These are phyloP conservation scores for Curvularia spicifera DNA, from an alignment of 2,329 filamentous ascomycete genomes.

Conservation along the genomic window DNA sequence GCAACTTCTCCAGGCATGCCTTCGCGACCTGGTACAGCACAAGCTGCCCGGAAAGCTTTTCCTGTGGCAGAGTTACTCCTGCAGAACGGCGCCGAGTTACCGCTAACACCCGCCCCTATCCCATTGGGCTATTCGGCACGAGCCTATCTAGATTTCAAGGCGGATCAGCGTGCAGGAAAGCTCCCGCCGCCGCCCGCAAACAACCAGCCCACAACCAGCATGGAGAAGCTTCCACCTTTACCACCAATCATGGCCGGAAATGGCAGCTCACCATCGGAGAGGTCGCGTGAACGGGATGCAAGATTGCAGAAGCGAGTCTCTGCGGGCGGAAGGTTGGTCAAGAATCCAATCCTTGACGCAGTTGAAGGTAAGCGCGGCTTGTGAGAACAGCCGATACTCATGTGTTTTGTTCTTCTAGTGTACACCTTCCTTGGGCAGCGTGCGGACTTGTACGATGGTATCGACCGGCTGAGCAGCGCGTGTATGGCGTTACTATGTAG, in stretches of 20 bases:
- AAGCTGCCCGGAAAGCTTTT: constrained; percentile 65
- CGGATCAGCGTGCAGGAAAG: constrained; percentile 54
- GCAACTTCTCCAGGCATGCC: constrained; percentile 53
- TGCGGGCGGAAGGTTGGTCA: constrained; percentile 51
- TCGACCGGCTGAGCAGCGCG: constrained; percentile 34
- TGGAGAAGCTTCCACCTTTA: constrained; percentile 68
- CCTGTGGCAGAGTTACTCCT: constrained; percentile 88
- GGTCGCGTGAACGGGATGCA: constrained; percentile 47
- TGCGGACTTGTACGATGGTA: constrained; percentile 40
- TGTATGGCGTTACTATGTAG: neutral
- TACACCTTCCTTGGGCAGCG: constrained; percentile 44
- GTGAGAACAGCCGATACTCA: constrained; percentile 39
- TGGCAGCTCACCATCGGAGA: constrained; percentile 49
- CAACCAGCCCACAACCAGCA: constrained; percentile 55
- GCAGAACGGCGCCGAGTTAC: constrained; percentile 93
- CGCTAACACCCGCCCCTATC: constrained; percentile 75
- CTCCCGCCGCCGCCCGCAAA: constrained; percentile 52
- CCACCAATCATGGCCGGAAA: constrained; percentile 58
- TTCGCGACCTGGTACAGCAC: constrained; percentile 52
- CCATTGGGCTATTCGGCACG: constrained; percentile 81
- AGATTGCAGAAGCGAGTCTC: constrained; percentile 51
- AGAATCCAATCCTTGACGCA: constrained; percentile 37
- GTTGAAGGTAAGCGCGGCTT: constrained; percentile 46
- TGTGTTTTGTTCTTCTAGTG: constrained; percentile 39
- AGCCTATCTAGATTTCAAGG: constrained; percentile 82